Conservation (phyloP, 2,329 filamentous ascomycete species). For the Fusarium redolens region DNA sequence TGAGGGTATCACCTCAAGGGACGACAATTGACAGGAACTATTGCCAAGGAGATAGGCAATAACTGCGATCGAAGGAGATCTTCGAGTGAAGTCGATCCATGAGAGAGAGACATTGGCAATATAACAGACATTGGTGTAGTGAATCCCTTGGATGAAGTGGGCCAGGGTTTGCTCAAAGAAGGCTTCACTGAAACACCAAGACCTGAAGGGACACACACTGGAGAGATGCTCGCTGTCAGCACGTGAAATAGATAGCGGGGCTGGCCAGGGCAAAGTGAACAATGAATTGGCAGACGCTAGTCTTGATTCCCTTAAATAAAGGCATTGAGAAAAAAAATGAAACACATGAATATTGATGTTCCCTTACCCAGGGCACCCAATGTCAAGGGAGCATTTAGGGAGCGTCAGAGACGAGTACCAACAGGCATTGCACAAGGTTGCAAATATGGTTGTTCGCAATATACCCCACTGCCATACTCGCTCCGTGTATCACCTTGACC, state of each 20-base stretch:
- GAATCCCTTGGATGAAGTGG: slow-evolving; percentile 16
- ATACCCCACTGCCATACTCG: no score
- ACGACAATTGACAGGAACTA: slow-evolving; percentile 2
- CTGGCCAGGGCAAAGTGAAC: background rate
- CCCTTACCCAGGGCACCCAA: slow-evolving; percentile 28
- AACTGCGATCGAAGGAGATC: background rate
- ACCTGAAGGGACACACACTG: background rate
- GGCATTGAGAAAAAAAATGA: background rate
- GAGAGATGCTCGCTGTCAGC: background rate
- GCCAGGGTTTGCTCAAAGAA: background rate
- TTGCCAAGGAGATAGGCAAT: slow-evolving; percentile 9
- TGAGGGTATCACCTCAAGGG: slow-evolving; percentile 3
- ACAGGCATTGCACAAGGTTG: background rate
- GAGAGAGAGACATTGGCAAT: slow-evolving; percentile 23
- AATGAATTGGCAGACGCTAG: slow-evolving; percentile 7
- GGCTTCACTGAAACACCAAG: background rate
- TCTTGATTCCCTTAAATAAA: background rate
- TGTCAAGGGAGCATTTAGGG: slow-evolving; percentile 14
- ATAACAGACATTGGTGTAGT: background rate
- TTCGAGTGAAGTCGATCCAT: background rate
- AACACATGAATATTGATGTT: slow-evolving; percentile 1
- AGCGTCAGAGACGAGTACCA: background rate
- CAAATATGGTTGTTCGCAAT: background rate
- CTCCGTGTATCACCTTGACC: background rate
- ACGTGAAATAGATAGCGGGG: background rate